Evolutionary conservation across 805 yeast genomes (phyloP), one percentile per base, ranked within the genome.

Genomic region (Metschnikowia koreensis): DNA sequence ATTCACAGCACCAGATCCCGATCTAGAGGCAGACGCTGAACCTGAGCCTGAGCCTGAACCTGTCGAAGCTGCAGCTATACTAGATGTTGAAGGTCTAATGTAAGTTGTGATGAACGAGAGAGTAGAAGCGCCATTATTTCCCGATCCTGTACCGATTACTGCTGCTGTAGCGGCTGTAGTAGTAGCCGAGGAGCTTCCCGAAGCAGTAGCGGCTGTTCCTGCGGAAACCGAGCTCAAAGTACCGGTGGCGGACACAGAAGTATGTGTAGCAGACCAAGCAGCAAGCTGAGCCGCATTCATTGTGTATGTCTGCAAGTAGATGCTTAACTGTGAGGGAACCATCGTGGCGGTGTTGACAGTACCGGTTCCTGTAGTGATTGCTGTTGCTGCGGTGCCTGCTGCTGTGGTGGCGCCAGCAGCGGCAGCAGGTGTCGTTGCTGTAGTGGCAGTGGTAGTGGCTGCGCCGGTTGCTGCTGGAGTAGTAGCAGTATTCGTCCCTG

Each of bases 51-150:
- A 29, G 16, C 40, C 31, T 9, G 46, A 34, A 2, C 31, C 27
- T 8, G 34, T 31, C 7, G 44, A 41, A 27, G 36, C 29, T 8
- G 48, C 38, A 8, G 45, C 52, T 12, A n/a, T 29, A n/a, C 41
- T 40, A n/a, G 45, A 33, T 6, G 63, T 60, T 3, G 71, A 56
- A n/a, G 67, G 67, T 27, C 47, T 44, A 5, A 63, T 60, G 53
- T 72, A 64, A 11, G 74, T 63, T 33, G 77, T 71, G 40, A 73
- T 58, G 50, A 69, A 68, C 1, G 68, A 45, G 42, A 63, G 52
- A 22, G 52, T 44, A 39, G 51, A 42, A 17, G 45, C 31, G 38
- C 44, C 45, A 6, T 28, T 41, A 50, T 57, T 11, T 59, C 46
- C 54, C 12, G 60, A 51, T 11, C 53, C 51, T 11, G 57, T 52